Evolutionary conservation across 2,329 filamentous ascomycete species (phyloP), one percentile per base, ranked within the genome.

Genomic region (Colletotrichum neosansevieriae): DNA sequence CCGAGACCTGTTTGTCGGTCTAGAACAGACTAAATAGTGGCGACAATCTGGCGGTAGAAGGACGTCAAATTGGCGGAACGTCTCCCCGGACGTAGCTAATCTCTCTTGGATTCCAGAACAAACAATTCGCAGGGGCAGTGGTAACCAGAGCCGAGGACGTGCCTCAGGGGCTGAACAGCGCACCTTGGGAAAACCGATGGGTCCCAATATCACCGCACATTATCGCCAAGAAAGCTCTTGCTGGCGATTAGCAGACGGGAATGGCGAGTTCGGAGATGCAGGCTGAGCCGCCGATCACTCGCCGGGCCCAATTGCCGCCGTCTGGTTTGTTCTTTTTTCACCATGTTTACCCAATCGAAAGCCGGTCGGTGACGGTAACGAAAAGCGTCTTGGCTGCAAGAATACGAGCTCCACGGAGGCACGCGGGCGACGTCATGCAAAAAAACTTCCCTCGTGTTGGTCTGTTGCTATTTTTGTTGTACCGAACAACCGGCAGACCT

Each of bases 221-320:
- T n/a, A 45, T 32, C 10, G 36, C 58, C 42, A 57, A 57, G 63
- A 10, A 10, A 42, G 45, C 24, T 36, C 24, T 36, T 12, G 10
- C 45, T 38, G 32, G 34, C 50, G 44, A 65, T 12, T 21, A 32
- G 21, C 54, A 29, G 53, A 56, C 38, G 21, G 42, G 36, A 24
- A 53, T 64, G 65, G 54, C 59, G 65, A 59, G 21, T 38, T 21
- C 21, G 36, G 34, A 42, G 42, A 57, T 50, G 59, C 29, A 47
- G 63, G 58, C 61, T 65, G 49, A 59, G 61, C 36, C 44, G 66
- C 49, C 56, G 54, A 65, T 65, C 61, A 36, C 54, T 59, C 19
- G 21, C 54, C 11, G 17, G 21, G 40, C 13, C 15, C 36, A 47
- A 50, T 59, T 4, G 24, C 24, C 29, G 19, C 19, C 47, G 17